A percentile compares a stretch with the other conserved stretches of the same genome.
phyloP scores from a whole-genome alignment of 108 stramenopile species.

The Fistulifera solaris region DNA sequence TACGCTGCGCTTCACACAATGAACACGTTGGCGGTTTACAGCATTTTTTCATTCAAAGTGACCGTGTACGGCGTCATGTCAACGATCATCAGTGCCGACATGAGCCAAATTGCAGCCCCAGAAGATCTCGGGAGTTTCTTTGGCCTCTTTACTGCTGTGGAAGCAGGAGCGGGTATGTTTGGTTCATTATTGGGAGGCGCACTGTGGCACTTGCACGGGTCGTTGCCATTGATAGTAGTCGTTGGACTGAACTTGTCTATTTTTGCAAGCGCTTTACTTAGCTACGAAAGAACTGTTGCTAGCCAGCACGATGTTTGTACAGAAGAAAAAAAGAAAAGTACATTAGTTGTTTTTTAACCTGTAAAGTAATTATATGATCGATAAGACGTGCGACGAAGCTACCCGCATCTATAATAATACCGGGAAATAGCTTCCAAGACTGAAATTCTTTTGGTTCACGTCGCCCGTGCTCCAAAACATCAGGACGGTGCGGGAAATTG shows the following conservation, averaged over 20 bases:
- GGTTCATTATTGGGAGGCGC: slow-evolving; percentile 64
- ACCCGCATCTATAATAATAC: too few species aligned
- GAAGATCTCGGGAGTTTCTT: slow-evolving; percentile 68
- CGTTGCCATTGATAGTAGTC: slow-evolving; percentile 54
- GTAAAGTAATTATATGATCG: too few species aligned
- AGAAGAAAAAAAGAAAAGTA: too few species aligned
- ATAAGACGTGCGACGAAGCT: too few species aligned
- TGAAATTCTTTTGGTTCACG: too few species aligned
- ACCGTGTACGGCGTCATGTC: slow-evolving; percentile 69
- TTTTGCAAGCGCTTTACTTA: too few species aligned
- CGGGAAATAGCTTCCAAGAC: too few species aligned
- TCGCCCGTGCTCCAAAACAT: too few species aligned
- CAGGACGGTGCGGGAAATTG: too few species aligned
- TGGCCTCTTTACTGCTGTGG: slow-evolving; percentile 59
- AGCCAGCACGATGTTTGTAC: too few species aligned
- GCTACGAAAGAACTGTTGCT: too few species aligned
- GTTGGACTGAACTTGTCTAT: slow-evolving; percentile 26
- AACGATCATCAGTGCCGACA: slow-evolving; percentile 69
- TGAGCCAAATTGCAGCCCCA: slow-evolving; percentile 47
- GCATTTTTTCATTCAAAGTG: slow-evolving; percentile 50
- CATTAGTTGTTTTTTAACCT: too few species aligned
- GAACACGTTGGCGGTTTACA: slow-evolving; percentile 37
- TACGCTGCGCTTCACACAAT: slow-evolving; percentile 52
- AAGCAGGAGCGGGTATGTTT: slow-evolving; percentile 65
- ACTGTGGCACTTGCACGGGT: slow-evolving; percentile 35